A percentile compares a stretch with the other conserved stretches of the same genome.
Evolutionary conservation across 2,329 filamentous ascomycete species (phyloP).

Genomic region (Passalora sequoiae): DNA sequence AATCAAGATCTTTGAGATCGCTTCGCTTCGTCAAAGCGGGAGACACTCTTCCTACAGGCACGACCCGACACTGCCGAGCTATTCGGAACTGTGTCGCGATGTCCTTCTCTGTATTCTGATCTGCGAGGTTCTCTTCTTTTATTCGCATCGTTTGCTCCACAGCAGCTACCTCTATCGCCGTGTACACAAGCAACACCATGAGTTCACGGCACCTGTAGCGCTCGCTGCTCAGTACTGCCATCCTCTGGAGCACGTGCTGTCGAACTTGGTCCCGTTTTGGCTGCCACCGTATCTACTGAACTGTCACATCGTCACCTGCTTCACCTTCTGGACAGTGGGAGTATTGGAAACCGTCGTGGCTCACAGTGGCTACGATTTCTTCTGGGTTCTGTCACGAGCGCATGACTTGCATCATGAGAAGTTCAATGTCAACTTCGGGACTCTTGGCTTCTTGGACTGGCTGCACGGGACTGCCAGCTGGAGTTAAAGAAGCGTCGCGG

Average conservation of each 20-base stretch:
- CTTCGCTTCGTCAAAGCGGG: not conserved
- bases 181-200: constrained; percentile 9
- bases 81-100: not conserved
- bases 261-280: constrained; percentile 6
- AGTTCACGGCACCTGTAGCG: constrained; percentile 7
- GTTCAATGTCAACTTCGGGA: constrained; percentile 8
- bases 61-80: not conserved
- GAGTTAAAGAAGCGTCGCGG: too few species aligned
- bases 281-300: constrained; percentile 4
- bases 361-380: constrained; percentile 8
- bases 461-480: constrained; percentile 1
- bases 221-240: constrained; percentile 7
- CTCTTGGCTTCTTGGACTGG: constrained; percentile 9
- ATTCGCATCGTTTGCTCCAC: constrained; percentile 8
- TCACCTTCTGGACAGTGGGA: constrained; percentile 2
- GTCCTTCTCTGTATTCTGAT: constrained; percentile 1
- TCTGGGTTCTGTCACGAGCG: not conserved
- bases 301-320: constrained; percentile 7
- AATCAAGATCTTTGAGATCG: not conserved
- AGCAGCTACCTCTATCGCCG: constrained; percentile 1
- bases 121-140: constrained; percentile 9
- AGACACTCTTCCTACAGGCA: not conserved
- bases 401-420: constrained; percentile 11
- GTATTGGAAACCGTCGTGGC: constrained; percentile 1
- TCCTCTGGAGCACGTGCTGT: constrained; percentile 5